Percentiles rank a stretch among this genome's conserved stretches.
These are phyloP conservation scores for Dictyostelium intermedium DNA, from an alignment of 78 protist genomes.

Conservation along the genomic window DNA sequence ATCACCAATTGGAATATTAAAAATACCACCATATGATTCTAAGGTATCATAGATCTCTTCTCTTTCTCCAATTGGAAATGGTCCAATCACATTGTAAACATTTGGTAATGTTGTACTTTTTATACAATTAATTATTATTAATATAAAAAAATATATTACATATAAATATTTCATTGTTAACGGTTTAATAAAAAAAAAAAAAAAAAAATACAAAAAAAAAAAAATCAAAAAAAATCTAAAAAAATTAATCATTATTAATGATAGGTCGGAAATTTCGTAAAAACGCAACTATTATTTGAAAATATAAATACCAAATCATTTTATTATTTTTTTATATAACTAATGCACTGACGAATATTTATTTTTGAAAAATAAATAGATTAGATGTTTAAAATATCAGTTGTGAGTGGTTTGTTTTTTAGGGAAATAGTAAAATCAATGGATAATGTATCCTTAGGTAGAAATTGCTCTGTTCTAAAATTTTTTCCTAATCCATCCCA, in stretches of 20 bases:
- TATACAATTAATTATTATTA: background rate
- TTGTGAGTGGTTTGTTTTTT: background rate
- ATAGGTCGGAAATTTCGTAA: too few species aligned
- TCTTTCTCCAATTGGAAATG: slow-evolving; percentile 47
- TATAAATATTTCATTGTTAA: background rate
- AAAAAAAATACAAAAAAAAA: background rate
- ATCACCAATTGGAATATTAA: slow-evolving; percentile 41
- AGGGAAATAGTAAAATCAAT: background rate
- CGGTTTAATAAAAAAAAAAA: background rate
- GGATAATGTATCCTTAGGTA: background rate
- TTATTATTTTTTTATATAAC: too few species aligned
- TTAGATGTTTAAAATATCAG: background rate
- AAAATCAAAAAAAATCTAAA: background rate
- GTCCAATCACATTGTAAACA: slow-evolving; percentile 19
- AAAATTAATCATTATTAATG: background rate
- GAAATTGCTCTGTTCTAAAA: background rate
- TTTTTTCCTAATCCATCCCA: background rate
- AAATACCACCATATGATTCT: slow-evolving; percentile 57
- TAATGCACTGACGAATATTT: too few species aligned
- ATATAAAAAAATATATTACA: background rate
- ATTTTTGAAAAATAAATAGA: too few species aligned
- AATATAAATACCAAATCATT: too few species aligned
- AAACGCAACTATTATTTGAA: too few species aligned
- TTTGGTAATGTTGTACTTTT: background rate
- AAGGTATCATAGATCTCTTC: slow-evolving; percentile 31